A percentile compares a stretch with the other conserved stretches of the same genome.
Conservation (phyloP, 768 basidiomycete genomes). For the Boletus fagicola region DNA sequence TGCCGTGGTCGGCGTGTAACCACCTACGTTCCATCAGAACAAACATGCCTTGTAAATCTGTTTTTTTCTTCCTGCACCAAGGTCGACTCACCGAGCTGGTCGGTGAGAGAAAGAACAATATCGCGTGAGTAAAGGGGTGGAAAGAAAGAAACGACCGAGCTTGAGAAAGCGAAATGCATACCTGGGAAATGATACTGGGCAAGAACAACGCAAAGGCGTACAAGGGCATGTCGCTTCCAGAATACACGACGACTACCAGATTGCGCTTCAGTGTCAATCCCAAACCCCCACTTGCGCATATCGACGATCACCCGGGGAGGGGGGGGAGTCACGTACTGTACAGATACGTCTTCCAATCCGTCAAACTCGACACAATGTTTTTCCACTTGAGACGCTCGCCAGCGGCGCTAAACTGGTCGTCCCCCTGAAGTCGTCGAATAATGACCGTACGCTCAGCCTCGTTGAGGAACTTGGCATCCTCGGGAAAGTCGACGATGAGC, state of each 20-base stretch:
- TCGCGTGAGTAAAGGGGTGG: not conserved
- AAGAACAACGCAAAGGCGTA: constrained; percentile 79
- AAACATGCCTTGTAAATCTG: not conserved
- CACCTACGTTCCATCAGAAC: constrained; percentile 40
- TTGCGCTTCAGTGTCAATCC: not conserved
- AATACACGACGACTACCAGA: constrained; percentile 53
- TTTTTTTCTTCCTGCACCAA: not conserved
- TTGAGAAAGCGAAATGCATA: constrained; percentile 27
- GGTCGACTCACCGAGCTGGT: constrained; percentile 39
- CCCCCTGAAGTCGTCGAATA: constrained; percentile 60
- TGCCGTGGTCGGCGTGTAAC: constrained; percentile 66
- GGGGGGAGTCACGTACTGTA: constrained; percentile 13
- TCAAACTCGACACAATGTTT: constrained; percentile 56
- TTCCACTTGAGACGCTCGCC: constrained; percentile 60
- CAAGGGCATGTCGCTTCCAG: constrained; percentile 60
- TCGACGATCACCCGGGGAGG: too few species aligned
- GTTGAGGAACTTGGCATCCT: constrained; percentile 74
- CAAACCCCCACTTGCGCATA: not conserved
- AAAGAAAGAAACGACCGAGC: not conserved
- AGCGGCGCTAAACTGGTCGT: constrained; percentile 70
- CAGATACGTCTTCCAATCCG: constrained; percentile 77
- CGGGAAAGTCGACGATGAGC: constrained; percentile 82
- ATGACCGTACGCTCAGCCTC: constrained; percentile 67
- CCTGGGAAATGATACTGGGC: constrained; percentile 74
- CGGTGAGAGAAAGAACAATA: not conserved